Conservation (phyloP, 2,329 filamentous ascomycete genomes). For the Dactylonectria macrodidyma region DNA sequence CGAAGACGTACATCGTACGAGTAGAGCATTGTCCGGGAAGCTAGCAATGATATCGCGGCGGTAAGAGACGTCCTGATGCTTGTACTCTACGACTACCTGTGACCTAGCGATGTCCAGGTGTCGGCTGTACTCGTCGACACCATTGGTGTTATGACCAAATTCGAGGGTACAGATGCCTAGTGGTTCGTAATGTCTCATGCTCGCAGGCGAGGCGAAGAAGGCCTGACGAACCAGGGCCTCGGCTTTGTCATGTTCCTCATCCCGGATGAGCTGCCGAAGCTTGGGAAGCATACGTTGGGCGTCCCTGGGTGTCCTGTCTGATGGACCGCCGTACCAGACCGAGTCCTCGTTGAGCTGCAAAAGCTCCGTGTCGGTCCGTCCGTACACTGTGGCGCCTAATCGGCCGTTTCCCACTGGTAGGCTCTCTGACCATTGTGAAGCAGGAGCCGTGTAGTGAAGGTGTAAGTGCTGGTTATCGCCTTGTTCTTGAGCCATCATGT, state of each 20-base stretch:
- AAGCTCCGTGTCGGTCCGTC: constrained; percentile 58
- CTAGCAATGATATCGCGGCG: constrained; percentile 59
- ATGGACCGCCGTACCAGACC: constrained; percentile 62
- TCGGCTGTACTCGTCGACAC: constrained; percentile 52
- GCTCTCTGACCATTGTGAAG: constrained; percentile 50
- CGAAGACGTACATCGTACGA: constrained; percentile 34
- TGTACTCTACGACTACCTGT: constrained; percentile 54
- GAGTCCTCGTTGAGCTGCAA: constrained; percentile 63
- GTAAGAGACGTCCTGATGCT: constrained; percentile 48
- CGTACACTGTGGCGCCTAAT: constrained; percentile 59
- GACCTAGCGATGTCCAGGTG: constrained; percentile 53
- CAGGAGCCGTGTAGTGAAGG: constrained; percentile 43
- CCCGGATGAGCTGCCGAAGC: constrained; percentile 42
- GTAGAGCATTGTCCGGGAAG: constrained; percentile 58
- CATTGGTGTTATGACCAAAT: constrained; percentile 53
- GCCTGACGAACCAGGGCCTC: constrained; percentile 40
- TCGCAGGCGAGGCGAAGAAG: constrained; percentile 45
- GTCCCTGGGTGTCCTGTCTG: constrained; percentile 57
- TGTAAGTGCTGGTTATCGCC: constrained; percentile 25
- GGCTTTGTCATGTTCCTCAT: constrained; percentile 41
- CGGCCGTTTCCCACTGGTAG: constrained; percentile 66
- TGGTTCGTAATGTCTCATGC: constrained; percentile 51
- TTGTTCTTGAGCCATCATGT: not conserved
- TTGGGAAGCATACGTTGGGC: constrained; percentile 36
- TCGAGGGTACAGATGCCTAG: constrained; percentile 53